Evolutionary conservation across 2,329 filamentous ascomycete genomes (phyloP), one percentile per base, ranked within the genome.

Genomic region (Xylaria sp.): DNA sequence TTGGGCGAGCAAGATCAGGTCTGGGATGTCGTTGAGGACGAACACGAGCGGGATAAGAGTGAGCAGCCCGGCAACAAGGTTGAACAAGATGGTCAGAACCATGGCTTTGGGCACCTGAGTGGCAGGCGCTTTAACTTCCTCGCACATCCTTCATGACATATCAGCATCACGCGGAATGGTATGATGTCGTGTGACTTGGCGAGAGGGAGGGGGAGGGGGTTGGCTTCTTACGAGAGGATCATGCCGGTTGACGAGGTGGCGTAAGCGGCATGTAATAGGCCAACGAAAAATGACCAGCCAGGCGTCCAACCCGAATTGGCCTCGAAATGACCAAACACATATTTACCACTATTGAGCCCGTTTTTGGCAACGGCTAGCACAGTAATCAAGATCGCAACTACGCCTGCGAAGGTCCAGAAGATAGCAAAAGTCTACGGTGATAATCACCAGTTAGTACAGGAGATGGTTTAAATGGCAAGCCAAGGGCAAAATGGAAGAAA

Each of bases 191-290:
- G 51, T 67, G 60, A 73, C 28, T 51, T 5, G 34, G 10, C 5
- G 34, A 18, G 31, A n/a, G 6, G n/a, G 13, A 7, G 61, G 73
- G 69, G 55, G 57, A 66, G 2, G 48, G 55, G 56, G 60, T 65
- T 2, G 69, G n/a, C 39, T 25, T 84, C 88, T 84, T 82, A 91
- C 89, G 89, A 91, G 78, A 93, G 91, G 68, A 94, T 91, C 91
- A 94, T 94, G 80, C 92, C 92, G 0, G 91, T 93, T 18, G 90
- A 91, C 3, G 91, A 93, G 15, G 91, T 92, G 55, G 90, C 90
- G 76, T 93, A 93, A 70, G 89, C 91, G 59, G 89, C 91, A 75
- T 92, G 91, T 23, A 93, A 83, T 34, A 93, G 84, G 77, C 91
- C 91, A 68, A 93, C 89, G 77, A 87, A 89, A 82, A 92, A 93